Base-by-base conservation (phyloP, 1,139 yeast genomes). In the Magnusiomyces suaveolens region DNA sequence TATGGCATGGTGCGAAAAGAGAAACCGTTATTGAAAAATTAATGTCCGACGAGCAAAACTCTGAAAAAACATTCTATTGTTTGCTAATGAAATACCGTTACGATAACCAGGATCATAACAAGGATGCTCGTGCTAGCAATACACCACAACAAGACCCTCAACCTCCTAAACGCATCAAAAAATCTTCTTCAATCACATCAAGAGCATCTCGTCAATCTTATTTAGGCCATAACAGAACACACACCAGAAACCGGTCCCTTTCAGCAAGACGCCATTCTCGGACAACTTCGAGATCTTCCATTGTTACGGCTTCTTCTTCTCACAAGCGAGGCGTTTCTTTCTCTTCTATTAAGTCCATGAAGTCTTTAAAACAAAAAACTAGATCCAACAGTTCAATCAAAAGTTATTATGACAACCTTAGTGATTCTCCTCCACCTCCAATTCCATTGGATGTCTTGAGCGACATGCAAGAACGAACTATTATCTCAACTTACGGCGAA, bases 21-120 rank as follows among this genome's bases (percentile, higher is more conserved):
- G 76, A 79, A 21, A 71, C 78, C 14, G 81, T 92, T 43, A 72
- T 86, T 43, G 69, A 78, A 8, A 78, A 82, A 57, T 74, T 92
- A 47, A 63, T 84, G 51, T 75, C 83, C 1, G 75, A 80, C 0
- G 79, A 75, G 32, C 78, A 82, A 54, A 85, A 84, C 60, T 81
- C 95, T 1, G 98, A 94, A 65, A 94, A 92, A 73, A 82, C 92
- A 55, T 92, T 92, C 63, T 94, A 92, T 70, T 84, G 88, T 59
- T 72, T 94, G 56, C 74, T 92, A 58, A 75, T 84, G 75, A 83
- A 87, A 64, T 92, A 92, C 69, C 79, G 97, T 61, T 86, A 84
- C 62, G 94, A 85, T 58, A 95, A 87, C 66, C 64, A 67, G 50
- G 66, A 61, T 20, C 58, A 56, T 33, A 23, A 24, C 23, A 29